Conservation (phyloP, 139 green algal species). For the Chlamydomonas schloesseri region DNA sequence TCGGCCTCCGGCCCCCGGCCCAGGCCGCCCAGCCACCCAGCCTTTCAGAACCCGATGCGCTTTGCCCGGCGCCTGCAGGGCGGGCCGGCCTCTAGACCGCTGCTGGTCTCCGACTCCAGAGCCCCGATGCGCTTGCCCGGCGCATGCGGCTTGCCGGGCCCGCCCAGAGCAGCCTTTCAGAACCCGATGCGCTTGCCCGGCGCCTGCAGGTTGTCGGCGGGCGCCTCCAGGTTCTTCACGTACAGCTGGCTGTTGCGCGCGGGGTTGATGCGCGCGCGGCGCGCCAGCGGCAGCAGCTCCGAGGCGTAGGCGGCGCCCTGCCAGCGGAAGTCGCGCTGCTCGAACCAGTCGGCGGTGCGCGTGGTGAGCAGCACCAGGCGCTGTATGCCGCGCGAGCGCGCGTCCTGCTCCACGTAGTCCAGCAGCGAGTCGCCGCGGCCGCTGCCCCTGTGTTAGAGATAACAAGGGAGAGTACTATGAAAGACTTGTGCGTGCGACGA, state of each 20-base stretch:
- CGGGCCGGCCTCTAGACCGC: no score
- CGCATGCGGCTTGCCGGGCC: no score
- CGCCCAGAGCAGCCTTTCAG: constrained; percentile 65
- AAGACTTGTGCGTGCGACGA: no score
- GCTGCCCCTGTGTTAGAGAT: constrained; percentile 75
- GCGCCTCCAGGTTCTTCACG: constrained; percentile 77
- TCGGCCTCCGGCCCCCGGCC: no score
- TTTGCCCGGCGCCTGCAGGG: constrained; percentile 70
- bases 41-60: constrained; percentile 84
- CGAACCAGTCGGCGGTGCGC: constrained; percentile 93
- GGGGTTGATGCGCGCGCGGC: constrained; percentile 69
- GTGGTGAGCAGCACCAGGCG: constrained; percentile 87
- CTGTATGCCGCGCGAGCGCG: constrained; percentile 68
- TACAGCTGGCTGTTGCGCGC: constrained; percentile 89
- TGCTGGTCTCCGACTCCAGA: no score
- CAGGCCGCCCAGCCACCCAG: no score
- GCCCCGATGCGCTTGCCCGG: no score
- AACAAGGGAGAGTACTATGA: no score
- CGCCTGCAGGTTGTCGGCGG: constrained; percentile 17
- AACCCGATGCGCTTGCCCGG: constrained; percentile 89
- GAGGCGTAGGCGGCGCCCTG: constrained; percentile 58
- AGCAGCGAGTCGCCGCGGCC: constrained; percentile 93
- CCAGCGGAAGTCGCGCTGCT: constrained; percentile 67
- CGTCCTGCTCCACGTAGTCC: constrained; percentile 74
- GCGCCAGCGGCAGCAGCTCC: constrained; percentile 63